Percentiles rank a stretch among this genome's conserved stretches.
Evolutionary conservation across 352 stramenopile genomes (phyloP).

Genomic region (Saprolegnia parasitica): DNA sequence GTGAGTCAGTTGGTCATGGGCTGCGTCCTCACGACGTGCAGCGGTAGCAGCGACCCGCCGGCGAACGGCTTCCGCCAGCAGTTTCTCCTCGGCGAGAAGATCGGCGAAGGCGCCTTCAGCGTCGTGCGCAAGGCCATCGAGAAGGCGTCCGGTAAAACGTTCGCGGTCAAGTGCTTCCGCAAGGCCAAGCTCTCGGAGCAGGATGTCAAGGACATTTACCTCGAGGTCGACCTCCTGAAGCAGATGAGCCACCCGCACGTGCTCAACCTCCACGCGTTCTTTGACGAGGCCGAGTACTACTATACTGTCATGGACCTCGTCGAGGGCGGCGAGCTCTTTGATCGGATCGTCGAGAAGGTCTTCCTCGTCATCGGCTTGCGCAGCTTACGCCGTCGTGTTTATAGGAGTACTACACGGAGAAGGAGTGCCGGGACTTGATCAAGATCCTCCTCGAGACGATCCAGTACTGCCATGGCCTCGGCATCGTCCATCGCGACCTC

Average conservation of each 20-base stretch:
- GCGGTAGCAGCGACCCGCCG: not conserved
- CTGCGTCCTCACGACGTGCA: not conserved
- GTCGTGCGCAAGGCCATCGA: slow-evolving; percentile 52
- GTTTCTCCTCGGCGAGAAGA: slow-evolving; percentile 52
- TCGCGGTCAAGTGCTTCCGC: slow-evolving; percentile 65
- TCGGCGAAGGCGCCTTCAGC: slow-evolving; percentile 58
- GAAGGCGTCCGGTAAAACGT: slow-evolving; percentile 37
- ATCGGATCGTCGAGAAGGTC: slow-evolving; percentile 83
- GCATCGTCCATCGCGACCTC: slow-evolving; percentile 73
- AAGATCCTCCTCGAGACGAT: slow-evolving; percentile 75
- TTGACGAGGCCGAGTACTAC: slow-evolving; percentile 83
- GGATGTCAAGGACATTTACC: slow-evolving; percentile 58
- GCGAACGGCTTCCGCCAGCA: slow-evolving; percentile 43
- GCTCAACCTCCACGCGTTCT: slow-evolving; percentile 89
- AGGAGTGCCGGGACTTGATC: slow-evolving; percentile 81
- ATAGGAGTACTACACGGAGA: slow-evolving; percentile 78
- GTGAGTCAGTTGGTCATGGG: not conserved
- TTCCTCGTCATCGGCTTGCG: slow-evolving; percentile 36
- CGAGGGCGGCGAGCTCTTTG: slow-evolving; percentile 82
- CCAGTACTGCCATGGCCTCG: slow-evolving; percentile 84
- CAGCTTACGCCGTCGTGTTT: not conserved
- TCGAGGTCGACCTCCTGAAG: slow-evolving; percentile 55
- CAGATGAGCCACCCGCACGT: slow-evolving; percentile 86
- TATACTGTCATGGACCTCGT: slow-evolving; percentile 88
- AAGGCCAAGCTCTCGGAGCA: slow-evolving; percentile 47